Evolutionary conservation across 2,329 filamentous ascomycete genomes (phyloP).

Genomic region (Trichoderma hamatum): DNA sequence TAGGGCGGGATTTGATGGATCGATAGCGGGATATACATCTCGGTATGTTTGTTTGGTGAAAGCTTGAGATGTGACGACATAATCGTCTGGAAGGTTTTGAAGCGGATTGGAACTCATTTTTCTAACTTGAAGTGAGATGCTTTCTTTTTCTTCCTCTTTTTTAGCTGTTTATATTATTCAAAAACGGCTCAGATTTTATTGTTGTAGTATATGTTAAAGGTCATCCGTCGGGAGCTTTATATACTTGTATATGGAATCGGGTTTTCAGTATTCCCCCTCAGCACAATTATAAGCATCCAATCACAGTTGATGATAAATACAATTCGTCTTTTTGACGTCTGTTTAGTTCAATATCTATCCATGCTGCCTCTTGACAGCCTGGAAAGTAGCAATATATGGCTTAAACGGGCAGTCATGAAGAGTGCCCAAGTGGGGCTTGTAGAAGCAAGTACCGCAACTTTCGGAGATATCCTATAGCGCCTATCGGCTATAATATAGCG

Average conservation of each 20-base stretch:
- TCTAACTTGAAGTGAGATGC: not conserved
- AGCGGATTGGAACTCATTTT: not conserved
- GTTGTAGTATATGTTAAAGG: not conserved
- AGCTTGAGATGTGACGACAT: not conserved
- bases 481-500: no score
- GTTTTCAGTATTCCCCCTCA: not conserved
- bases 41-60: slow-evolving; percentile 9
- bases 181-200: not conserved
- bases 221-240: not conserved
- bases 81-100: not conserved
- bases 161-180: not conserved
- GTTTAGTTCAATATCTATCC: no score
- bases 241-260: not conserved
- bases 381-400: no score
- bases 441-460: no score
- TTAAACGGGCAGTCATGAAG: no score
- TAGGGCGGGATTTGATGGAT: slow-evolving; percentile 15
- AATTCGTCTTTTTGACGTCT: no score
- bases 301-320: not conserved
- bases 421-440: no score
- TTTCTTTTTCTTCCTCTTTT: not conserved
- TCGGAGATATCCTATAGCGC: no score
- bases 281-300: not conserved
- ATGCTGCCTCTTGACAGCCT: no score
- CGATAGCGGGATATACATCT: slow-evolving; percentile 16